Evolutionary conservation across 352 stramenopile genomes (phyloP).

Genomic region (Globisporangium apiculatum): DNA sequence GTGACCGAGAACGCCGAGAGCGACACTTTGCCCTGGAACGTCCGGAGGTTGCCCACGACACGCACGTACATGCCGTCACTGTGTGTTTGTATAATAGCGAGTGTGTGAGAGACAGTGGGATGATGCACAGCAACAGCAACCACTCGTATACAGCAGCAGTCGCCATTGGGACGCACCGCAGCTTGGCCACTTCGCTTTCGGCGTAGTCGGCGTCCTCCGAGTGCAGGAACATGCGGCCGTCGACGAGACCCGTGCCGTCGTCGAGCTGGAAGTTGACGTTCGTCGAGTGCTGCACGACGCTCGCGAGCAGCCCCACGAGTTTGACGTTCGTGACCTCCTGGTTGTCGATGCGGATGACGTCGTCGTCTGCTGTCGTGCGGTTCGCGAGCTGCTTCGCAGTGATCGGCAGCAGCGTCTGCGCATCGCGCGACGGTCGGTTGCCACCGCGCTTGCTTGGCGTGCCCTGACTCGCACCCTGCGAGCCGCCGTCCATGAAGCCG

Average conservation of each 20-base stretch:
- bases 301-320: slow-evolving; percentile 82
- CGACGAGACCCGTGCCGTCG: slow-evolving; percentile 90
- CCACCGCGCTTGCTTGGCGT: slow-evolving; percentile 43
- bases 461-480: slow-evolving; percentile 40
- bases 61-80: slow-evolving; percentile 86
- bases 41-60: slow-evolving; percentile 87
- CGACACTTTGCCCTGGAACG: slow-evolving; percentile 86
- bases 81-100: not conserved
- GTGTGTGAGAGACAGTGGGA: not conserved
- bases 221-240: slow-evolving; percentile 90
- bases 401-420: slow-evolving; percentile 90
- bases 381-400: slow-evolving; percentile 85
- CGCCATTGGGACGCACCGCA: slow-evolving; percentile 21
- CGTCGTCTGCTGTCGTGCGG: slow-evolving; percentile 39
- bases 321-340: slow-evolving; percentile 86
- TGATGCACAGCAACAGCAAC: too few relatives aligned
- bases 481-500: slow-evolving; percentile 55
- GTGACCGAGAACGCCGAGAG: slow-evolving; percentile 86
- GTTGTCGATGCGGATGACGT: slow-evolving; percentile 83
- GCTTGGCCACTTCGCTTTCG: slow-evolving; percentile 46
- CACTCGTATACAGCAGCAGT: not conserved
- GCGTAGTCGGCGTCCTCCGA: slow-evolving; percentile 75
- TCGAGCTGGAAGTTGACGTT: slow-evolving; percentile 92
- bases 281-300: slow-evolving; percentile 76
- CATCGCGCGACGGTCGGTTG: slow-evolving; percentile 29